Percentiles rank a stretch among this genome's conserved stretches.
Evolutionary conservation across 345 rosid species (phyloP).

Genomic region (Aethionema arabicum): DNA sequence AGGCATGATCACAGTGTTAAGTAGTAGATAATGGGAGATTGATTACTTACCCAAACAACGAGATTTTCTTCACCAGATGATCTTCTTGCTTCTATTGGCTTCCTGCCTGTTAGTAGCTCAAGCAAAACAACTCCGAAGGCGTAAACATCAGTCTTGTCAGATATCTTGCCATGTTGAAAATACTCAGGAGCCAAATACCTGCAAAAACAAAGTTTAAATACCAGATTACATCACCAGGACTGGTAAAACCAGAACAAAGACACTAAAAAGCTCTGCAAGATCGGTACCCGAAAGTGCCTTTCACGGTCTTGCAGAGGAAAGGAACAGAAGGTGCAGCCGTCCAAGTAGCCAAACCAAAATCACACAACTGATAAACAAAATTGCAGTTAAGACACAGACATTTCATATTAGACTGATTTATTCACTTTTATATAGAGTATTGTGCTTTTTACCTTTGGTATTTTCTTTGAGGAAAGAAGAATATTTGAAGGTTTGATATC

Average conservation of each 20-base stretch:
- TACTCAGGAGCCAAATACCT: conserved; percentile 98
- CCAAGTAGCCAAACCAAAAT: conserved; percentile 98
- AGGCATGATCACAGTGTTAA: neutral
- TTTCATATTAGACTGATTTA: too few species aligned
- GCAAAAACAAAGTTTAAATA: conserved; percentile 21
- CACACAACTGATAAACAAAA: conserved; percentile 67
- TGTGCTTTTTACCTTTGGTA: conserved; percentile 59
- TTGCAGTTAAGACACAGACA: neutral
- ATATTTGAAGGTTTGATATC: conserved; percentile 96
- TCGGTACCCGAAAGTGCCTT: conserved; percentile 95
- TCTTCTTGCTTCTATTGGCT: conserved; percentile 88
- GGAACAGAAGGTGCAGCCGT: conserved; percentile 95
- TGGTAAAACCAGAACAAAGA: neutral
- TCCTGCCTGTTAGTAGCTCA: conserved; percentile 85
- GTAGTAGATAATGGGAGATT: conserved; percentile 4
- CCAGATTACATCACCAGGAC: neutral
- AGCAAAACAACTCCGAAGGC: conserved; percentile 94
- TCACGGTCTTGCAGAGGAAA: conserved; percentile 96
- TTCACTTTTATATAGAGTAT: too few species aligned
- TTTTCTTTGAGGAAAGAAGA: conserved; percentile 90
- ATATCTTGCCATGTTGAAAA: conserved; percentile 96
- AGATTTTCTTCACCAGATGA: conserved; percentile 87
- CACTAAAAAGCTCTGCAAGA: neutral
- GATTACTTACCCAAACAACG: conserved; percentile 84
- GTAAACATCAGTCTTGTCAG: conserved; percentile 92